A percentile compares a stretch with the other conserved stretches of the same genome.
phyloP scores from a whole-genome alignment of 257 asterid genomes.

The Capsicum rhomboideum region DNA sequence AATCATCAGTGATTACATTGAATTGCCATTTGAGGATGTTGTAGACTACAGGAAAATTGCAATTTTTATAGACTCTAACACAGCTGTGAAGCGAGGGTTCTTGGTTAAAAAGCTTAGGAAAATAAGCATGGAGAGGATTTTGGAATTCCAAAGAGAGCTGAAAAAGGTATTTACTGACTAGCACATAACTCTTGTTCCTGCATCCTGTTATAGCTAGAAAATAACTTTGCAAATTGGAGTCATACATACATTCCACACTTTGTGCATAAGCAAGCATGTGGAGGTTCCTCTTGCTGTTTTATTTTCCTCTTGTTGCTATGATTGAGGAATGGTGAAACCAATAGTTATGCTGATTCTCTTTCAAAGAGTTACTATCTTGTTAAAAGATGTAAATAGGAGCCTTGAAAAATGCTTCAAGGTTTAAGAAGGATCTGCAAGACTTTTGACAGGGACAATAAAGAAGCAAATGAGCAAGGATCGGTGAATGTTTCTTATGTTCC shows the following conservation, averaged over 20 bases:
- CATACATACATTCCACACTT: neutral
- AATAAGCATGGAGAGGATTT: conserved; percentile 36
- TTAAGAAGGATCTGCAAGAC: neutral
- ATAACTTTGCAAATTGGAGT: neutral
- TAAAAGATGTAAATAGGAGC: neutral
- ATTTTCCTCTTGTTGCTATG: neutral
- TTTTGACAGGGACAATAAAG: neutral
- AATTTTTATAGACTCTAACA: conserved; percentile 58
- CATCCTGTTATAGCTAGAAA: neutral
- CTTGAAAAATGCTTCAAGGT: neutral
- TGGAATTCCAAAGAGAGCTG: conserved; percentile 78
- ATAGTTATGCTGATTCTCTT: neutral
- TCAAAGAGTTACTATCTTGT: neutral
- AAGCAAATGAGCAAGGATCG: neutral
- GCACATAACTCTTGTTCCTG: neutral
- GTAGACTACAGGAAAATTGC: conserved; percentile 88
- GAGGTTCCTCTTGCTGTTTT: neutral
- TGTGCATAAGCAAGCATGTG: neutral
- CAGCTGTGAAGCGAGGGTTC: conserved; percentile 66
- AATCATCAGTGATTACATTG: conserved; percentile 78
- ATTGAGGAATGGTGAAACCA: neutral
- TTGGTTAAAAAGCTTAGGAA: conserved; percentile 69
- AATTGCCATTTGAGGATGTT: conserved; percentile 92
- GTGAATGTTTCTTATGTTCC: neutral
- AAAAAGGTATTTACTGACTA: conserved; percentile 39